These are phyloP conservation scores for Heliosperma pusillum DNA, from an alignment of 148 eudicot genomes.

Conservation along the genomic window DNA sequence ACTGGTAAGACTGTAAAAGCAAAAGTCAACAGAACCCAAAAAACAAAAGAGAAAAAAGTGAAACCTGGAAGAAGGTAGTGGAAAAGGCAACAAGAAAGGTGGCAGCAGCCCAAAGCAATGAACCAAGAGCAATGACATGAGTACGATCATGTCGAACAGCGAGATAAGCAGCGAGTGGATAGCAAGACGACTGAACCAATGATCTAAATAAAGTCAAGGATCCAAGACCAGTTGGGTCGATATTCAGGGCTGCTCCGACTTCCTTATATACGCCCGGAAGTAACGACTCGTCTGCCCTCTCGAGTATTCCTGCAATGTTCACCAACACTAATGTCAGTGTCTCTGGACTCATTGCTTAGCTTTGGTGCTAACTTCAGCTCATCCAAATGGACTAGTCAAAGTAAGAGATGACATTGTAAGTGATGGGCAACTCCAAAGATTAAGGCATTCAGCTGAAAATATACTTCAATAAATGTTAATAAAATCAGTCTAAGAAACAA, in stretches of 20 bases:
- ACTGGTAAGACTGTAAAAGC: neutral
- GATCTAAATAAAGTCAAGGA: conserved; percentile 72
- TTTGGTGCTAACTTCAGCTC: neutral
- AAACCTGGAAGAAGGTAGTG: conserved; percentile 64
- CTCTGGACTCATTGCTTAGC: conserved; percentile 41
- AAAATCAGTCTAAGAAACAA: neutral
- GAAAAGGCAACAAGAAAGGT: conserved; percentile 77
- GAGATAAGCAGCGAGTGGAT: conserved; percentile 78
- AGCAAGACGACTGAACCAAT: conserved; percentile 63
- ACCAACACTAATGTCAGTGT: conserved; percentile 52
- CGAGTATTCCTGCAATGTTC: conserved; percentile 74
- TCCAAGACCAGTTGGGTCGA: conserved; percentile 76
- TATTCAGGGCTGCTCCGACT: conserved; percentile 60
- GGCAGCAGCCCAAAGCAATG: conserved; percentile 82
- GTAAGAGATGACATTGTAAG: neutral
- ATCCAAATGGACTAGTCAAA: neutral
- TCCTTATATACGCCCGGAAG: conserved; percentile 84
- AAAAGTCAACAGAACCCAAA: neutral
- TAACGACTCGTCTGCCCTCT: conserved; percentile 72
- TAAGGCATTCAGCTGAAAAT: neutral
- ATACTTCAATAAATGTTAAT: neutral
- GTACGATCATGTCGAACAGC: conserved; percentile 65
- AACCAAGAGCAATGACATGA: conserved; percentile 76
- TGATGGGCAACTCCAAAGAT: neutral
- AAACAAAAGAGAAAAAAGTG: neutral